Evolutionary conservation across 2,329 filamentous ascomycete genomes (phyloP), one percentile per base, ranked within the genome.

Genomic region (Colletotrichum zoysiae): DNA sequence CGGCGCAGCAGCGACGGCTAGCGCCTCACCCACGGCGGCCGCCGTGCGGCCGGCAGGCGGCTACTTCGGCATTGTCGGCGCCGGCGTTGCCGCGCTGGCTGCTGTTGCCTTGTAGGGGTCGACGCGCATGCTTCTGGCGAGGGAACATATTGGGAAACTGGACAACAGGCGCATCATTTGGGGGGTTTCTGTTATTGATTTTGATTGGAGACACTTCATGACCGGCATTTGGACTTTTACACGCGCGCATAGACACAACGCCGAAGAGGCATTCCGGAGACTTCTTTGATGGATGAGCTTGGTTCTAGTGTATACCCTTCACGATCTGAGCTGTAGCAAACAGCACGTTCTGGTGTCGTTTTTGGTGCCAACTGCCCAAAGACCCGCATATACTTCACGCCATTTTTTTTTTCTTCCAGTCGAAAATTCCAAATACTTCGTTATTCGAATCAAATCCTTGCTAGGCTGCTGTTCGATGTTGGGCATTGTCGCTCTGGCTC

Each of bases 41-140:
- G 50, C 48, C 57, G 66, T 16, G 33, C 26, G 56, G 61, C 53
- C 38, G 44, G 59, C 59, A 12, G 42, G 30, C 35, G 60, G 59
- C 30, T 60, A 59, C 33, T 57, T 59, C 16, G 64, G 64, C 50
- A 42, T 73, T 20, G 33, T 73, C 38, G 73, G 67, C 23, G 64
- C 64, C 23, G 73, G 67, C 20, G 51, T 61, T 26, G 56, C 59
- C 11, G 55, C 62, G 8, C 9, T 73, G 20, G 65, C 58, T 5
- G 66, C 67, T 5, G 46, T 60, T 23, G 69, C 55, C 20, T 44
- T 71, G 14, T 71, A 67, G 40, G 26, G 4, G 23, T 20, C 8
- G 14, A 18, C 12, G 14, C 5, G 23, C 46, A 38, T n/a, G 58
- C 8, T 59, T 16, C 12, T 23, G 26, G 20, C 6, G 30, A 30